phyloP scores from a whole-genome alignment of 179 eudicot species.

The Camellia oleifera region DNA sequence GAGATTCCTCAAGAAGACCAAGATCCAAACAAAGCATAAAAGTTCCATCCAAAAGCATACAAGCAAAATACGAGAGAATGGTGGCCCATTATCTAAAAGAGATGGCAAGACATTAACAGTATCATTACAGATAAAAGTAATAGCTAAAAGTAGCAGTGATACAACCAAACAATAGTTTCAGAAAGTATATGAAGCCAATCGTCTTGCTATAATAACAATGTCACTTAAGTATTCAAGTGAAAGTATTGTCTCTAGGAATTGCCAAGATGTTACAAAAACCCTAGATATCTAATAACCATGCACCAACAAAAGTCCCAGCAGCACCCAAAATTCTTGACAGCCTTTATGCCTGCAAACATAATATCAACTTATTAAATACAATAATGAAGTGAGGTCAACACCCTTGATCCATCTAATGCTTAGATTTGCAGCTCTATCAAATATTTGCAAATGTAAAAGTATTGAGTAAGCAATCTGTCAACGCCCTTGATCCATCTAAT shows the following conservation, averaged over 20 bases:
- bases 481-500: neutral
- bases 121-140: neutral
- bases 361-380: neutral
- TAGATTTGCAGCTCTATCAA: constrained; percentile 2
- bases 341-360: constrained; percentile 16
- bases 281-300: constrained; percentile 7
- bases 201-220: neutral
- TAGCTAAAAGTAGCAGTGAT: neutral
- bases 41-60: neutral
- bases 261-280: constrained; percentile 1
- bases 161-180: neutral
- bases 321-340: neutral
- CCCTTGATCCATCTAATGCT: neutral
- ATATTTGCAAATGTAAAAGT: neutral
- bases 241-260: neutral
- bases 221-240: neutral
- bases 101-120: neutral
- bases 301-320: constrained; percentile 1
- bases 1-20: neutral
- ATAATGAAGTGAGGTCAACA: neutral
- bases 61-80: neutral
- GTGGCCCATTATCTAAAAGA: neutral
- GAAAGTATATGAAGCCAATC: neutral
- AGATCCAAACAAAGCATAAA: neutral
- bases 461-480: too few species aligned